A percentile compares a stretch with the other conserved stretches of the same genome.
Conservation (phyloP, 73 alveolate genomes). For the Uronychia binucleata region DNA sequence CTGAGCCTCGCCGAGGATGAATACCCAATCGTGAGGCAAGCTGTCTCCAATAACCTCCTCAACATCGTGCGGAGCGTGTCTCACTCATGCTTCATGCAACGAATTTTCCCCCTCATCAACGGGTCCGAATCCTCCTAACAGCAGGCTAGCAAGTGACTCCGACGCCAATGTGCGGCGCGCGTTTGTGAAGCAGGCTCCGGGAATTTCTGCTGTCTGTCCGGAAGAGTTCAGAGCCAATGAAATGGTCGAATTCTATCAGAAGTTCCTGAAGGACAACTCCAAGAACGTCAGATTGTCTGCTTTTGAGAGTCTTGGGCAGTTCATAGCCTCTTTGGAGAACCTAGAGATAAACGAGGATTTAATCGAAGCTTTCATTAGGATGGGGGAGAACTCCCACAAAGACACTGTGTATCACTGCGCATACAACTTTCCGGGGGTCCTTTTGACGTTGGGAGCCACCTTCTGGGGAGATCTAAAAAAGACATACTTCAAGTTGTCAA, state of each 20-base stretch:
- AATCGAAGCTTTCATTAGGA: slow-evolving; percentile 48
- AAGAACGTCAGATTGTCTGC: slow-evolving; percentile 60
- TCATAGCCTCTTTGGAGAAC: slow-evolving; percentile 55
- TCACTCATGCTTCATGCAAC: slow-evolving; percentile 34
- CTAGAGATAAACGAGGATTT: slow-evolving; percentile 37
- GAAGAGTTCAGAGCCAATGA: slow-evolving; percentile 45
- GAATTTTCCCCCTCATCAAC: slow-evolving; percentile 56
- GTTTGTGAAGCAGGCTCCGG: slow-evolving; percentile 62
- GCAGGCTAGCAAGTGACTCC: slow-evolving; percentile 36
- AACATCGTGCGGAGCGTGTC: slow-evolving; percentile 46
- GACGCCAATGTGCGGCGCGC: slow-evolving; percentile 66
- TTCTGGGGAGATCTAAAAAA: slow-evolving; percentile 40
- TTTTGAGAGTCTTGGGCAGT: slow-evolving; percentile 56
- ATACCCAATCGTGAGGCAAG: slow-evolving; percentile 39
- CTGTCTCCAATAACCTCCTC: slow-evolving; percentile 55
- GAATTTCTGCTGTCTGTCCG: slow-evolving; percentile 53
- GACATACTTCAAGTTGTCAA: slow-evolving; percentile 53
- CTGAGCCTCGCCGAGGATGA: slow-evolving; percentile 55
- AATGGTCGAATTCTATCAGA: slow-evolving; percentile 42
- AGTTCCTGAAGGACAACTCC: slow-evolving; percentile 53
- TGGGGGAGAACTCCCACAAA: slow-evolving; percentile 47
- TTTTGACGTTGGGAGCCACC: slow-evolving; percentile 32
- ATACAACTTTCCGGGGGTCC: slow-evolving; percentile 65
- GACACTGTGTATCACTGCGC: slow-evolving; percentile 52
- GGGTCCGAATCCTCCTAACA: neutral